Base-by-base conservation (phyloP, 2,329 filamentous ascomycete species). In the Cryphonectria nitschkei region DNA sequence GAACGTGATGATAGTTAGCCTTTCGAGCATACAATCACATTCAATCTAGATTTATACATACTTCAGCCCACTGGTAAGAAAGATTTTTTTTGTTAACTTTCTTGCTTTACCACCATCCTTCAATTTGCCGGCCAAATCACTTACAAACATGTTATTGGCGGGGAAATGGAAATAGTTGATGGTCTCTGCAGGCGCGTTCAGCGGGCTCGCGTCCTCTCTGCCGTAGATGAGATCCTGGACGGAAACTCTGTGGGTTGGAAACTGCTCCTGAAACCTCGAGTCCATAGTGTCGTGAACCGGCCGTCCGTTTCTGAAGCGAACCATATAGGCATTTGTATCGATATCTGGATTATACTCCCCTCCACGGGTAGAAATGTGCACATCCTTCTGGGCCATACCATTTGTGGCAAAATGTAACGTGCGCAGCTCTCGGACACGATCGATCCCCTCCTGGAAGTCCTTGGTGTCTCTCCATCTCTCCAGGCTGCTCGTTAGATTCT, bases 151-250 rank as follows among this genome's bases (percentile, higher is more conserved):
- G 63, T 75, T 76, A 52, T 76, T 76, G 1, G 71, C 63, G 0
- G 75, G 75, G 1, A 76, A 63, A 63, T 76, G 75, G 41, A 75
- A 73, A 50, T 75, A 75, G 37, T 68, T 72, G n/a, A 72, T 67
- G 9, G 68, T 72, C 9, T 60, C 63, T 37, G 60, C 26, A 0
- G 71, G 68, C 2, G 66, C 43, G 22, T 58, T 26, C 16, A 72
- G 64, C 19, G 66, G 46, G 8, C 26, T 69, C 9, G 68, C 39
- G 13, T 65, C 66, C 6, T 61, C 56, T 7, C 6, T 60, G 3
- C 39, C 46, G 2, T 69, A 29, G 8, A 72, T 54, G 0, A 72
- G 32, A 13, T 72, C 71, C 0, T 72, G 54, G 6, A 72, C 46
- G 2, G 71, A 72, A 1, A 72, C 68, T 13, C 71, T 66, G 63